phyloP scores from a whole-genome alignment of 352 stramenopile genomes.

The Thalassiosira livingstoniorum region DNA sequence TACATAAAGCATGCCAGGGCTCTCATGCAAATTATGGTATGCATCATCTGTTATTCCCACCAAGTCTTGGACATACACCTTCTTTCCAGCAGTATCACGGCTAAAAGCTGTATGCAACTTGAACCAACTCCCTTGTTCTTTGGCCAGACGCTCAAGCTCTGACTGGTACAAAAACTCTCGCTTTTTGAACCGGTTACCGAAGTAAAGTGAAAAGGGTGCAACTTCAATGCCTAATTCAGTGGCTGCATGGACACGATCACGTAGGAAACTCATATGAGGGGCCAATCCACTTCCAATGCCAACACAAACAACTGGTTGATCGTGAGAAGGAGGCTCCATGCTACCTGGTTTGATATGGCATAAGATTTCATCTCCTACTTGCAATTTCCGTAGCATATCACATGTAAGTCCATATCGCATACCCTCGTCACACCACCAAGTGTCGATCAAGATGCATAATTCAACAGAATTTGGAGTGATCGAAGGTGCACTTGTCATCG shows the following conservation, averaged over 20 bases:
- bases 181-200: conserved; percentile 68
- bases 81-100: conserved; percentile 67
- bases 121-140: conserved; percentile 71
- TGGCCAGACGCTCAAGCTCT: conserved; percentile 60
- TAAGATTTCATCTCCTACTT: conserved; percentile 56
- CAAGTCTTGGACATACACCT: conserved; percentile 79
- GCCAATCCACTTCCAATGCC: conserved; percentile 75
- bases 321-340: conserved; percentile 68
- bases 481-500: conserved; percentile 70
- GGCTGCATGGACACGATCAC: conserved; percentile 66
- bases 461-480: conserved; percentile 56
- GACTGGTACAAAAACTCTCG: conserved; percentile 71
- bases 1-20: conserved; percentile 69
- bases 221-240: conserved; percentile 55
- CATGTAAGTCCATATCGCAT: conserved; percentile 70
- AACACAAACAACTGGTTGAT: conserved; percentile 74
- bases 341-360: conserved; percentile 70
- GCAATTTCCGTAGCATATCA: conserved; percentile 72
- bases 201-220: conserved; percentile 76
- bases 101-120: conserved; percentile 74
- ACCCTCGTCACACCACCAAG: conserved; percentile 71
- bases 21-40: conserved; percentile 51
- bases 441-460: conserved; percentile 74
- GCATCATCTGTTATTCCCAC: conserved; percentile 73
- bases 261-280: conserved; percentile 70